phyloP scores from a whole-genome alignment of 805 yeast genomes.

The Suhomyces tanzawaensis region DNA sequence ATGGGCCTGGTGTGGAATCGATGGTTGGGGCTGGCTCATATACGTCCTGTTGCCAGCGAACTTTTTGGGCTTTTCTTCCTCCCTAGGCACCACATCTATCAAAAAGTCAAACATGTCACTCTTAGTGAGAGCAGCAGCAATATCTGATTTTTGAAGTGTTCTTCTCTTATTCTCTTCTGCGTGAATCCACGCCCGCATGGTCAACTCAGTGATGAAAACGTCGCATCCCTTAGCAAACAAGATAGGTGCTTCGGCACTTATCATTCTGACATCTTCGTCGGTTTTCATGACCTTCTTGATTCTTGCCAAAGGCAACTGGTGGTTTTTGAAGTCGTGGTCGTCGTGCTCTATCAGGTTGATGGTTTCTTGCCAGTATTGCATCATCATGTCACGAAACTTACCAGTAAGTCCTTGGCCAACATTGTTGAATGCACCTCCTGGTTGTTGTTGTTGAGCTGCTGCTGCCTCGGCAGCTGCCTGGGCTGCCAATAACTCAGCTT shows the following conservation, averaged over 20 bases:
- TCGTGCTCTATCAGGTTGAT: slow-evolving; percentile 85
- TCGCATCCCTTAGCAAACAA: slow-evolving; percentile 98
- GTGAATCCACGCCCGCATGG: slow-evolving; percentile 99
- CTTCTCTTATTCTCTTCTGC: slow-evolving; percentile 96
- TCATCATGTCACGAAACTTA: slow-evolving; percentile 77
- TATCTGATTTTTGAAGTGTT: slow-evolving; percentile 90
- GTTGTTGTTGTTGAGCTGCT: slow-evolving; percentile 44
- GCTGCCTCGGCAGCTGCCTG: slow-evolving; percentile 50
- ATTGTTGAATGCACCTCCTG: slow-evolving; percentile 73
- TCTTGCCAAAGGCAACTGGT: slow-evolving; percentile 92
- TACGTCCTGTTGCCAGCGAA: slow-evolving; percentile 9
- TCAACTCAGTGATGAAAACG: slow-evolving; percentile 90
- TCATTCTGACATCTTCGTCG: slow-evolving; percentile 96
- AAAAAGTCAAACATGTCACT: slow-evolving; percentile 97
- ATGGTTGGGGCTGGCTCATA: slow-evolving; percentile 1
- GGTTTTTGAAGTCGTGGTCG: slow-evolving; percentile 89
- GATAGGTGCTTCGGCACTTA: slow-evolving; percentile 97
- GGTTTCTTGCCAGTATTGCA: slow-evolving; percentile 97
- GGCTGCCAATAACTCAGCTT: slow-evolving; percentile 39
- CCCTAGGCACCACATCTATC: slow-evolving; percentile 94
- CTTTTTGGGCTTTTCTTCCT: slow-evolving; percentile 62
- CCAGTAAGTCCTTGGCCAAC: slow-evolving; percentile 92
- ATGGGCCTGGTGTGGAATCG: slow-evolving; percentile 1
- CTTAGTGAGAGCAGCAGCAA: slow-evolving; percentile 91
- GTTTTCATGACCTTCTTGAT: slow-evolving; percentile 98